Evolutionary conservation across 2,329 filamentous ascomycete species (phyloP).

Genomic region (Trichoderma gracile): DNA sequence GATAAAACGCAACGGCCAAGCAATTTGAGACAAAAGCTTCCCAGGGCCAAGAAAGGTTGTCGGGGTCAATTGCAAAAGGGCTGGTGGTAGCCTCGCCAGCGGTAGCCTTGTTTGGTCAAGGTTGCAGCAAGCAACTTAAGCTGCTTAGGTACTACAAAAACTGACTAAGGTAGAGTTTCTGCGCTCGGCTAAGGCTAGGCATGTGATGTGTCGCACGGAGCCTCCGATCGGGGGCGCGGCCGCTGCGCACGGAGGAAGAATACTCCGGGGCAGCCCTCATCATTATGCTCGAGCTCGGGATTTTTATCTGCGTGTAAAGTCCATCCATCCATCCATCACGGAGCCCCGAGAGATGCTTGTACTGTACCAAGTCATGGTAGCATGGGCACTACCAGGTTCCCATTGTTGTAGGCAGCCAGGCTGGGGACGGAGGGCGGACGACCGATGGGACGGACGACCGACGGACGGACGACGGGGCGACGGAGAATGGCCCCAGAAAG

Average conservation of each 20-base stretch:
- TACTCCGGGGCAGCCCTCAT: background rate
- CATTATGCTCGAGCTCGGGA: background rate
- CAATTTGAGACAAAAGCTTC: background rate
- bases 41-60: background rate
- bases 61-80: background rate
- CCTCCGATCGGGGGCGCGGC: slow-evolving; percentile 14
- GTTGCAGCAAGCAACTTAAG: background rate
- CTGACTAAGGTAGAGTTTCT: background rate
- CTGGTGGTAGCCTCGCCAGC: slow-evolving; percentile 7
- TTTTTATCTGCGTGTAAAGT: no score
- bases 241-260: background rate
- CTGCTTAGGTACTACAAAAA: background rate
- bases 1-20: background rate
- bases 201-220: background rate
- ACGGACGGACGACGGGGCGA: background rate
- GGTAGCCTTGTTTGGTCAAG: slow-evolving; percentile 17
- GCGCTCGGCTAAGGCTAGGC: background rate
- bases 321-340: no score
- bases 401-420: no score
- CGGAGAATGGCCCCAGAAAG: background rate
- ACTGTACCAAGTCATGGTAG: no score
- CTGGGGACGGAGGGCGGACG: no score
- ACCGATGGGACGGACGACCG: background rate
- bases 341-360: no score
- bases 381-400: no score